These are phyloP conservation scores for Neolentinus lepideus DNA, from an alignment of 1,284 basidiomycete genomes.

Conservation along the genomic window DNA sequence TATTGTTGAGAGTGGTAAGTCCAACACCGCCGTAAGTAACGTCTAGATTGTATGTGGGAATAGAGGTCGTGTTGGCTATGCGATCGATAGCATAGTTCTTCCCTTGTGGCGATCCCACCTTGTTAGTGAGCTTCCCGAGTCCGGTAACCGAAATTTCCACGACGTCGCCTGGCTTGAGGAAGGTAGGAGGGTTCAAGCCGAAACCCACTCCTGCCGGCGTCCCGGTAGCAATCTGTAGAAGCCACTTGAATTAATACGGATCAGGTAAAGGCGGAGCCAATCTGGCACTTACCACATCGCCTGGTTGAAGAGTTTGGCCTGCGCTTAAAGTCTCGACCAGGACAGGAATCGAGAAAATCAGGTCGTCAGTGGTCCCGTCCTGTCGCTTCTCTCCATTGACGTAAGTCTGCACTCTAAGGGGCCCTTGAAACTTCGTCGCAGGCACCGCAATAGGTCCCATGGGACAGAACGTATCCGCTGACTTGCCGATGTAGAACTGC, in stretches of 20 bases:
- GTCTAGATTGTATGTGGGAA: neutral
- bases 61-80: neutral
- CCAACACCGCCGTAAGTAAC: neutral
- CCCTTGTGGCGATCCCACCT: neutral
- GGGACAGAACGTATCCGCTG: constrained; percentile 26
- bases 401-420: constrained; percentile 18
- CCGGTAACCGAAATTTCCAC: constrained; percentile 16
- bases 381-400: constrained; percentile 24
- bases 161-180: constrained; percentile 21
- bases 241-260: neutral
- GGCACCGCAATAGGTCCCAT: constrained; percentile 15
- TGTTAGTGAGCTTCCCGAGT: neutral
- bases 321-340: constrained; percentile 22
- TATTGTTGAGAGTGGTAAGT: neutral
- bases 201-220: constrained; percentile 23
- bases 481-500: constrained; percentile 26
- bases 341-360: constrained; percentile 26
- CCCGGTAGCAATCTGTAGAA: constrained; percentile 16
- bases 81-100: neutral
- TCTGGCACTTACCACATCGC: constrained; percentile 12
- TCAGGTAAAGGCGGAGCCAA: neutral
- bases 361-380: constrained; percentile 18
- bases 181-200: constrained; percentile 13
- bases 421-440: neutral
- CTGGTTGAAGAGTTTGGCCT: constrained; percentile 25